phyloP scores from a whole-genome alignment of 306 rosid genomes.

The Canavalia gladiata region DNA sequence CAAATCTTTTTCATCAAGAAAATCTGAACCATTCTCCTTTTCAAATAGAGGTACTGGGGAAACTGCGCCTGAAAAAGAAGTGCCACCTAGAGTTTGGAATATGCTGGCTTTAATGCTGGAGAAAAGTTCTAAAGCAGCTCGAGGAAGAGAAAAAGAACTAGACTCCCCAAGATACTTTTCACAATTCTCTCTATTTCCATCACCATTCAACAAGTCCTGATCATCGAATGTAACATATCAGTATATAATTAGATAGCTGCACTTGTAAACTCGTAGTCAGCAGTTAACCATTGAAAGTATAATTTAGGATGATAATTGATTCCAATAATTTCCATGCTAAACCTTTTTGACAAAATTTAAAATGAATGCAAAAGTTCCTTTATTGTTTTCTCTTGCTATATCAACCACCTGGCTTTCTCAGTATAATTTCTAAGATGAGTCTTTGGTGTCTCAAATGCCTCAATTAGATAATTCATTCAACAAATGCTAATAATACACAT shows the following conservation, averaged over 20 bases:
- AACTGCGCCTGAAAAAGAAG: constrained; percentile 57
- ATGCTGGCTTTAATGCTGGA: constrained; percentile 67
- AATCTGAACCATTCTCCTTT: constrained; percentile 56
- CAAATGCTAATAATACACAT: constrained; percentile 1
- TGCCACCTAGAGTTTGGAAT: constrained; percentile 63
- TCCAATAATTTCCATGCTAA: not conserved
- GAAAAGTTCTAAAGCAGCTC: constrained; percentile 77
- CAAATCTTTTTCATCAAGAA: constrained; percentile 55
- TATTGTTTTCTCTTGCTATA: constrained; percentile 25
- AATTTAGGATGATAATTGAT: constrained; percentile 1
- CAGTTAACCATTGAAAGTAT: not conserved
- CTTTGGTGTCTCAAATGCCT: constrained; percentile 30
- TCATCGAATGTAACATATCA: constrained; percentile 37
- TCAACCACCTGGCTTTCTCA: constrained; percentile 11
- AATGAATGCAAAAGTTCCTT: constrained; percentile 19
- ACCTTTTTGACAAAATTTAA: not conserved
- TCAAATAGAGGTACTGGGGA: constrained; percentile 59
- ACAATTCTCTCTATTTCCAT: constrained; percentile 51
- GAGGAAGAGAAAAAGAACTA: constrained; percentile 73
- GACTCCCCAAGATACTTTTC: constrained; percentile 62
- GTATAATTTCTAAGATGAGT: constrained; percentile 27
- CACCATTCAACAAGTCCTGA: constrained; percentile 62
- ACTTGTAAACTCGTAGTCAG: constrained; percentile 27
- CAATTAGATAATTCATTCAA: constrained; percentile 14
- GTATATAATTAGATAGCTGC: constrained; percentile 42